phyloP scores from a whole-genome alignment of 1,284 basidiomycete genomes.

The Fomitiporia mediterranea region DNA sequence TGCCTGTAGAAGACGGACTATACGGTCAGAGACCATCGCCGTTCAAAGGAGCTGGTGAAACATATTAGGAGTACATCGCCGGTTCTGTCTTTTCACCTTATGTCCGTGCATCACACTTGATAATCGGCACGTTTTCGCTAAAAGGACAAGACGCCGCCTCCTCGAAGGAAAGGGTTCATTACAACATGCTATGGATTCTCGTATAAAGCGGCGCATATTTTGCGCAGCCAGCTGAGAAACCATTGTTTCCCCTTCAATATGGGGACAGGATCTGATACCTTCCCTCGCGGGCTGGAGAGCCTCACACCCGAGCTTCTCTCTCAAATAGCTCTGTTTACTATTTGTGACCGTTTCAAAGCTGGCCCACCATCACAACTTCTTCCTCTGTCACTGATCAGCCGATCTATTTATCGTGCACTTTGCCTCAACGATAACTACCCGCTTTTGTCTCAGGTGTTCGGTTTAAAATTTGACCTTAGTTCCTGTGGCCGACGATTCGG shows the following conservation, averaged over 20 bases:
- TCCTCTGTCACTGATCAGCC: constrained; percentile 5
- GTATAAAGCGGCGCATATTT: no score
- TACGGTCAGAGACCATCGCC: neutral
- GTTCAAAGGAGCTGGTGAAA: neutral
- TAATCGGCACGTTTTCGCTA: no score
- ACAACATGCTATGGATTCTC: no score
- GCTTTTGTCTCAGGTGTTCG: constrained; percentile 3
- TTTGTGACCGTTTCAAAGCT: neutral
- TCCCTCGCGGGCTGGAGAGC: neutral
- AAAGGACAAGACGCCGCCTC: no score
- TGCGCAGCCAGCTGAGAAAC: no score
- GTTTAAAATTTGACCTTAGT: constrained; percentile 7
- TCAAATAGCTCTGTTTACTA: constrained; percentile 3
- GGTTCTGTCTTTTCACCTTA: no score
- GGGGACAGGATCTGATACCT: no score
- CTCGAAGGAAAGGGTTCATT: no score
- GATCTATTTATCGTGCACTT: neutral
- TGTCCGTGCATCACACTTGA: no score
- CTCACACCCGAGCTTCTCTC: constrained; percentile 10
- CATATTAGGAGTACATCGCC: neutral
- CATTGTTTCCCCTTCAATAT: no score
- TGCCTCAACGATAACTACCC: constrained; percentile 2
- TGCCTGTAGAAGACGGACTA: no score
- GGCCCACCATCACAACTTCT: constrained; percentile 6
- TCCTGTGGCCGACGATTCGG: neutral